phyloP scores from a whole-genome alignment of 1,284 basidiomycete species.

The Ustilago nuda region DNA sequence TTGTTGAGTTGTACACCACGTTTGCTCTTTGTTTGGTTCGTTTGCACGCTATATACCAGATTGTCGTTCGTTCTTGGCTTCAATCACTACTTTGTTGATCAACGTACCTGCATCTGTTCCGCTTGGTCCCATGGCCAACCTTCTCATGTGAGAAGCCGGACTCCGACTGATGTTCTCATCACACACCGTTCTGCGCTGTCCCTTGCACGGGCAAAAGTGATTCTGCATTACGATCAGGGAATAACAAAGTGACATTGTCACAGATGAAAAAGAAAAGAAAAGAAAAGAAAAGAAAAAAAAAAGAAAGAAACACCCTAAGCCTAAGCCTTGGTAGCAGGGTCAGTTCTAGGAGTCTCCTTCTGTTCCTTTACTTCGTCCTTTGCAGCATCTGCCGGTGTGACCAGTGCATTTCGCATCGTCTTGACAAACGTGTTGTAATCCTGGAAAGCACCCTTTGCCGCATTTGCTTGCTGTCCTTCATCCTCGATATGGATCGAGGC shows the following conservation, averaged over 20 bases:
- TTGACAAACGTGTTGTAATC: conserved; percentile 50
- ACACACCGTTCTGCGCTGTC: no score
- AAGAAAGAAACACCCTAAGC: background rate
- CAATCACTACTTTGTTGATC: conserved; percentile 16
- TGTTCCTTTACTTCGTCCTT: conserved; percentile 14
- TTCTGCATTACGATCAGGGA: no score
- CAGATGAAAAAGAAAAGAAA: no score
- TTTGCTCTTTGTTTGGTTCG: background rate
- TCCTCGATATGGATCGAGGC: conserved; percentile 15
- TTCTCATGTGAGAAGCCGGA: background rate
- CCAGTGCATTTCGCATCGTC: conserved; percentile 36
- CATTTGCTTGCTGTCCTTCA: background rate
- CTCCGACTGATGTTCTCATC: no score
- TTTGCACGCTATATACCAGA: conserved; percentile 28
- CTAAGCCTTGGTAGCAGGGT: conserved; percentile 19
- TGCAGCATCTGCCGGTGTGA: conserved; percentile 21
- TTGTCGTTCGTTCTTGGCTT: conserved; percentile 9
- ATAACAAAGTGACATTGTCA: no score
- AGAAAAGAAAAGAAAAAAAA: no score
- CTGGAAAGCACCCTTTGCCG: conserved; percentile 10
- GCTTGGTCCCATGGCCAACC: background rate
- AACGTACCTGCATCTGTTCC: background rate
- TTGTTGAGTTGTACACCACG: conserved; percentile 25
- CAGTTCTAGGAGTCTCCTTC: conserved; percentile 4
- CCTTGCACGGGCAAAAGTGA: no score